Evolutionary conservation across 2,329 filamentous ascomycete genomes (phyloP), one percentile per base, ranked within the genome.

Genomic region (Sphaerulina musiva): DNA sequence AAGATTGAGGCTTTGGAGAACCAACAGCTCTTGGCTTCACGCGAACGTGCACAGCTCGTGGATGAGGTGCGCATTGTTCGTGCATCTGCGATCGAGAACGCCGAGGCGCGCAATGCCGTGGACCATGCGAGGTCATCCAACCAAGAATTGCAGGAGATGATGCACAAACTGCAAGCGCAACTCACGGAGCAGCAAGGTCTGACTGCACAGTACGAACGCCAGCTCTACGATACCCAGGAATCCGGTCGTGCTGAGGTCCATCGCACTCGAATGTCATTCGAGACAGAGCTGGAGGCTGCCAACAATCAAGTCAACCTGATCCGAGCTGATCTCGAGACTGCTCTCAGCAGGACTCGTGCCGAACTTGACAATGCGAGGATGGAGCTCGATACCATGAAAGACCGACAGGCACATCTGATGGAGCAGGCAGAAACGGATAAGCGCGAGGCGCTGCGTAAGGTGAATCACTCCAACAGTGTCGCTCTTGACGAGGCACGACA

Each of bases 281-380:
- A 95, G 69, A 80, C 81, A 10, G 89, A 96, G 66, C 76, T 96
- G 34, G 89, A 95, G 55, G 78, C 83, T 39, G 87, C 91, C 48
- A 93, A 91, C 66, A 84, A 88, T 68, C 86, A 95, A 64, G 86
- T 92, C 70, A 92, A 95, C 65, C 80, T 86, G 51, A 83, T 92
- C 29, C 86, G 89, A 49, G 83, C 86, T 45, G 86, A 92, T 64
- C 80, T 95, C 9, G 90, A 95, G 68, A 83, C 85, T 55, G 87
- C 95, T 68, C 80, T 93, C 56, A 73, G 78, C 26, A 84, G 84
- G 64, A 74, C 90, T 29, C 84, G 89, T 50, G 74, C 79, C 17
- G 87, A 95, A 68, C 74, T 95, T 42, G 89, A 95, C 59, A 84
- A 85, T 62, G 79, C 86, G 53, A 86, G 80, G 66, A 78, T 93